These are phyloP conservation scores for Psilocybe sp. DNA, from an alignment of 768 basidiomycete genomes.

Conservation along the genomic window DNA sequence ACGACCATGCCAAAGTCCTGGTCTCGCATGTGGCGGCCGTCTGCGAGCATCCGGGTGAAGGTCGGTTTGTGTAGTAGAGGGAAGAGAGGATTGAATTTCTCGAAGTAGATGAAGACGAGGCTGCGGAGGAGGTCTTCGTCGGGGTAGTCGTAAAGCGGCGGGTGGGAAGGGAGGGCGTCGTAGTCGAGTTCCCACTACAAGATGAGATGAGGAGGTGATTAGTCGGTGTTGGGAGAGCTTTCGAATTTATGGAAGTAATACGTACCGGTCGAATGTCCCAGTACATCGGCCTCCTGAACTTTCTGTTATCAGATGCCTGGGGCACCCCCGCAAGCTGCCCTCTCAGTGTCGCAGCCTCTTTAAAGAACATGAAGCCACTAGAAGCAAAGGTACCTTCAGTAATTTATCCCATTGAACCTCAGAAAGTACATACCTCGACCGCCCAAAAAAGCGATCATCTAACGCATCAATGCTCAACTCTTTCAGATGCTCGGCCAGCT, in stretches of 20 bases:
- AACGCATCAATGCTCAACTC: conserved; percentile 26
- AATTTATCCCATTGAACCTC: not conserved
- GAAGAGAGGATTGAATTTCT: conserved; percentile 40
- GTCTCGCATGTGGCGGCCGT: conserved; percentile 47
- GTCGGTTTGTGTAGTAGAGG: conserved; percentile 69
- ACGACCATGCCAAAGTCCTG: conserved; percentile 53
- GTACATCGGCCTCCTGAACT: conserved; percentile 21
- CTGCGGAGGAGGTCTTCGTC: conserved; percentile 41
- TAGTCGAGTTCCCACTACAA: conserved; percentile 36
- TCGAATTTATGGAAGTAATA: not conserved
- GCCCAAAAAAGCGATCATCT: conserved; percentile 39
- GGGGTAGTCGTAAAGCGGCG: conserved; percentile 40
- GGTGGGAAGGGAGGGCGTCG: conserved; percentile 10
- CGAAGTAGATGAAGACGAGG: conserved; percentile 62
- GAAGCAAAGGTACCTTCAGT: not conserved
- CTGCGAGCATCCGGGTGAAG: conserved; percentile 48
- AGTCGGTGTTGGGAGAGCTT: too few species aligned
- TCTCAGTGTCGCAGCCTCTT: conserved; percentile 40
- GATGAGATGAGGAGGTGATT: not conserved
- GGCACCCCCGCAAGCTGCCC: conserved; percentile 8
- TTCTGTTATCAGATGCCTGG: conserved; percentile 21
- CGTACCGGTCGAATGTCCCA: conserved; percentile 29
- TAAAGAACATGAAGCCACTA: conserved; percentile 40
- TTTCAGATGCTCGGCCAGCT: conserved; percentile 28
- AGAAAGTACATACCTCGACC: conserved; percentile 25